Percentiles rank a stretch among this genome's conserved stretches.
phyloP scores from a whole-genome alignment of 2,329 filamentous ascomycete species.

The Corniculantispora saksenae region DNA sequence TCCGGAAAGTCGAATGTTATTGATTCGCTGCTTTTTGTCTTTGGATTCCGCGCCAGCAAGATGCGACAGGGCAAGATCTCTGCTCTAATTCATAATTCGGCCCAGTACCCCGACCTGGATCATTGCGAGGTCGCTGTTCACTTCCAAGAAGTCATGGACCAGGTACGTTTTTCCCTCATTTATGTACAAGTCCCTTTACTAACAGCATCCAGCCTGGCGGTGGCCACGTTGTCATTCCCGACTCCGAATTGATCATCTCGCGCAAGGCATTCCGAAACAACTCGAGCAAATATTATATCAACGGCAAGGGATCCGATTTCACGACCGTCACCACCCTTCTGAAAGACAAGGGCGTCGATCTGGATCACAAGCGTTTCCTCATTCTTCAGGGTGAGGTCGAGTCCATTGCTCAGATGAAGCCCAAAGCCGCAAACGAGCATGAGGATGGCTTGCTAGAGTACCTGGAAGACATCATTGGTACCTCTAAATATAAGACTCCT shows the following conservation, averaged over 20 bases:
- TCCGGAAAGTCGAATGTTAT: conserved; percentile 99
- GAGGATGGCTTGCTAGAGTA: conserved; percentile 96
- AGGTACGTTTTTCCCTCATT: conserved; percentile 47
- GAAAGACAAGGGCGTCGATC: conserved; percentile 83
- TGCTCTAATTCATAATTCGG: conserved; percentile 95
- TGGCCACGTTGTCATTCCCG: conserved; percentile 72
- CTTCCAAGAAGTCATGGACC: conserved; percentile 92
- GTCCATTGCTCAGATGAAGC: conserved; percentile 98
- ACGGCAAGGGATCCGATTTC: conserved; percentile 85
- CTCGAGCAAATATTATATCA: conserved; percentile 97
- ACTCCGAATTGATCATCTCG: conserved; percentile 85
- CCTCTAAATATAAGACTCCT: conserved; percentile 95
- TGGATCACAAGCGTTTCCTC: conserved; percentile 97
- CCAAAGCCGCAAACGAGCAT: conserved; percentile 91
- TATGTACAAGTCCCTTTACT: conserved; percentile 22
- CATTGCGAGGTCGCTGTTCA: conserved; percentile 95
- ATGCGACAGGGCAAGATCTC: conserved; percentile 99
- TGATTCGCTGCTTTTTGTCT: conserved; percentile 96
- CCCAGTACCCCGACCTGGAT: conserved; percentile 79
- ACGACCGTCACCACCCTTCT: conserved; percentile 87
- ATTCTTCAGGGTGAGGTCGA: conserved; percentile 98
- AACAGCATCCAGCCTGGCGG: conserved; percentile 61
- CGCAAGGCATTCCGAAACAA: conserved; percentile 97
- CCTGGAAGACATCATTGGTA: conserved; percentile 97
- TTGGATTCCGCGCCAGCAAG: conserved; percentile 97